phyloP scores from a whole-genome alignment of 371 early-diverging fungal species.

The Mortierella sp. region DNA sequence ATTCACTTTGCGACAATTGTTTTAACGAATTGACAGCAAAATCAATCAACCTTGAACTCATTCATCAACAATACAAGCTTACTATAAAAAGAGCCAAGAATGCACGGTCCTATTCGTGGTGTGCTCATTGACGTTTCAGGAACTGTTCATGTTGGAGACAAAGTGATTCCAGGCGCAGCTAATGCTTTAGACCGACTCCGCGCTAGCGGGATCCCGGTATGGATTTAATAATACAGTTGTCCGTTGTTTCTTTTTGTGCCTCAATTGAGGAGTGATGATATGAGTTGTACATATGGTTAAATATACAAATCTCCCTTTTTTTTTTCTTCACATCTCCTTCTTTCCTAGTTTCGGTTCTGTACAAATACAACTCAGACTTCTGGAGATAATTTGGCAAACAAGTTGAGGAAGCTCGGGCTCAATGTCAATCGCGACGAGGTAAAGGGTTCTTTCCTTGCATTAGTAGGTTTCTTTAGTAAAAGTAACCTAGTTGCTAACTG shows the following conservation, averaged over 20 bases:
- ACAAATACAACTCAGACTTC: slow-evolving; percentile 91
- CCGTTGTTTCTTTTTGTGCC: too few species aligned
- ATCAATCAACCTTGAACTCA: too few species aligned
- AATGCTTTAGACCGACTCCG: slow-evolving; percentile 76
- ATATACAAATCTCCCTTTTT: too few species aligned
- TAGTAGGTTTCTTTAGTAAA: too few species aligned
- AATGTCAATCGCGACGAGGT: slow-evolving; percentile 73
- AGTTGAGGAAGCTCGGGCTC: slow-evolving; percentile 75
- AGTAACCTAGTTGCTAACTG: too few species aligned
- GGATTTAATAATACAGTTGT: neutral
- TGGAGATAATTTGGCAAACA: slow-evolving; percentile 62
- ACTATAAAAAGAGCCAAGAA: neutral
- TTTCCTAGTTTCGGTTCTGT: slow-evolving; percentile 67
- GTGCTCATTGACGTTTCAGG: slow-evolving; percentile 87
- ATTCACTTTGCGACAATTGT: too few species aligned
- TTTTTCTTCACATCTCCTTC: neutral
- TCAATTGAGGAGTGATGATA: too few species aligned
- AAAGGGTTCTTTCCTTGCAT: neutral
- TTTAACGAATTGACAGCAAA: too few species aligned
- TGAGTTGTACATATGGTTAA: too few species aligned
- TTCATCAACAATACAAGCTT: too few species aligned
- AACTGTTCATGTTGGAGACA: slow-evolving; percentile 82
- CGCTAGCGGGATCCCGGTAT: slow-evolving; percentile 67
- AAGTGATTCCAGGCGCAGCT: slow-evolving; percentile 77
- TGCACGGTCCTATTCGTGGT: slow-evolving; percentile 59